A percentile compares a stretch with the other conserved stretches of the same genome.
These are phyloP conservation scores for Boletus rex-veris DNA, from an alignment of 768 basidiomycete species.

Conservation along the genomic window DNA sequence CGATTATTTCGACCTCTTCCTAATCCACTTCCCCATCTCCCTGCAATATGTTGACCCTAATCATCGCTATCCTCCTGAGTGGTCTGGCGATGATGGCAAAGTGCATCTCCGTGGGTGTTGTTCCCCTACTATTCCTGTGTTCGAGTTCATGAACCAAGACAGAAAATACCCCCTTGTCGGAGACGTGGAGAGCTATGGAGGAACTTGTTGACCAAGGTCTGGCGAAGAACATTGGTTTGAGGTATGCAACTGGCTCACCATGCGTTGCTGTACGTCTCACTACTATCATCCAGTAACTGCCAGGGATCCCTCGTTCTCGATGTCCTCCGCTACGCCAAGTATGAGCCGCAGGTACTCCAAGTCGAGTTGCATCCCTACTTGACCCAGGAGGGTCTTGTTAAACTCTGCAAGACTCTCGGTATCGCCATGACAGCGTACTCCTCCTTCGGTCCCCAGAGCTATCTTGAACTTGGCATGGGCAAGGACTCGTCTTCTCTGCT, in stretches of 20 bases:
- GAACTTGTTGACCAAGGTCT: conserved; percentile 66
- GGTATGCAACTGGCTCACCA: conserved; percentile 35
- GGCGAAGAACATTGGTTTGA: conserved; percentile 77
- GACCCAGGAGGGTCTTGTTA: conserved; percentile 45
- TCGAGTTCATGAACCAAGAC: conserved; percentile 1
- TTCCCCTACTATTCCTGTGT: not conserved
- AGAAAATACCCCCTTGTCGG: conserved; percentile 69
- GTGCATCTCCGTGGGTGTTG: conserved; percentile 54
- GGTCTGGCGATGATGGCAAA: conserved; percentile 71
- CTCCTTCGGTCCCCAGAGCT: conserved; percentile 51
- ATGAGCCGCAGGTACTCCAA: conserved; percentile 55
- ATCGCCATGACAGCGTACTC: conserved; percentile 57
- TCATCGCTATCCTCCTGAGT: conserved; percentile 78
- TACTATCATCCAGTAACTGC: conserved; percentile 54
- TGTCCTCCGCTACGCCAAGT: conserved; percentile 72
- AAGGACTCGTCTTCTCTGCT: conserved; percentile 53
- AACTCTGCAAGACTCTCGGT: conserved; percentile 40
- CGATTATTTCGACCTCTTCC: conserved; percentile 78
- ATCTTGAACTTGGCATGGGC: conserved; percentile 64
- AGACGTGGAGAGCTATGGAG: conserved; percentile 87
- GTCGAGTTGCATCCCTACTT: conserved; percentile 59
- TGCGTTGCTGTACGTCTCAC: not conserved
- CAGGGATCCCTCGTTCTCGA: conserved; percentile 70
- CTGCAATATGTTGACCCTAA: conserved; percentile 75
- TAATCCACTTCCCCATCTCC: conserved; percentile 84